Percentiles rank a stretch among this genome's conserved stretches.
Evolutionary conservation across 768 basidiomycete species (phyloP).

Genomic region (Saitozyma podzolica): DNA sequence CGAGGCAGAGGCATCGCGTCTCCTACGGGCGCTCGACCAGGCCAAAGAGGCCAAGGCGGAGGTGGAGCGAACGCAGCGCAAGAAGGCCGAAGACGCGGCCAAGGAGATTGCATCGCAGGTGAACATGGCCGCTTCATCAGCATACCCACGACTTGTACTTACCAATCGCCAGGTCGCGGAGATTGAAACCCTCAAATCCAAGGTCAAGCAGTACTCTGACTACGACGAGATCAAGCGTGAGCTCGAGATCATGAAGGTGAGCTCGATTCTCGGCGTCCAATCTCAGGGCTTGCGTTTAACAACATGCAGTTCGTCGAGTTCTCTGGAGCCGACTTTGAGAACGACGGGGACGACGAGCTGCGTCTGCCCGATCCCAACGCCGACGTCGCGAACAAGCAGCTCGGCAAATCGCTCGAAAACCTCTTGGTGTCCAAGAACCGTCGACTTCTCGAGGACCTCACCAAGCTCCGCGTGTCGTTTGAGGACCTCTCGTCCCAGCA

Average conservation of each 20-base stretch:
- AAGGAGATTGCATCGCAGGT: constrained; percentile 61
- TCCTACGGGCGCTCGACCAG: constrained; percentile 63
- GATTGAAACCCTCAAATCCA: constrained; percentile 66
- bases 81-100: constrained; percentile 63
- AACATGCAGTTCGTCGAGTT: constrained; percentile 87
- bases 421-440: constrained; percentile 93
- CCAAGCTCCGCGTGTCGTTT: constrained; percentile 82
- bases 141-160: not conserved
- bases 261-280: constrained; percentile 19
- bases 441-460: constrained; percentile 85
- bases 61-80: constrained; percentile 57
- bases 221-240: constrained; percentile 99
- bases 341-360: constrained; percentile 59
- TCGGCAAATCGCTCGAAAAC: constrained; percentile 80
- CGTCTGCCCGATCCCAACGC: constrained; percentile 87
- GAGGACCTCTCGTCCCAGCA: constrained; percentile 75
- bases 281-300: not conserved
- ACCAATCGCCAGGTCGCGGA: constrained; percentile 59
- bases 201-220: constrained; percentile 72
- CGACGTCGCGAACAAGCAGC: constrained; percentile 71
- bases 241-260: constrained; percentile 95
- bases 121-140: constrained; percentile 42
- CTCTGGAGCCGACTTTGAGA: constrained; percentile 76
- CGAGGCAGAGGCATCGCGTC: constrained; percentile 71
- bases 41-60: constrained; percentile 65